Base-by-base conservation (phyloP, 2,329 filamentous ascomycete genomes). In the Didymella glomerata region DNA sequence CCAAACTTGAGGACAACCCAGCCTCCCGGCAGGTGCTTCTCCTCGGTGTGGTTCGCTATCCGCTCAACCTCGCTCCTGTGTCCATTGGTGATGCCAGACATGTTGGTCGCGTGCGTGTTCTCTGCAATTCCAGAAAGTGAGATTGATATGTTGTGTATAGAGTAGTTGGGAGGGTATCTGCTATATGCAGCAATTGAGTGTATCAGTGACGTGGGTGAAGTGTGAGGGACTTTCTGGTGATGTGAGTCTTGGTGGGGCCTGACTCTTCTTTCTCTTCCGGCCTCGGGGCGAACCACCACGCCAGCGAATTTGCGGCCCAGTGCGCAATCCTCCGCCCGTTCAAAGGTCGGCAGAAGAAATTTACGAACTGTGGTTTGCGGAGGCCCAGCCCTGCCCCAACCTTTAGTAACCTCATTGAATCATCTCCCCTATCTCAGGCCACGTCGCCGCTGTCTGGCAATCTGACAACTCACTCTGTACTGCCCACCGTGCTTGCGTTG, bases 1-100 rank as follows among this genome's bases (percentile, higher is more conserved):
- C 93, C 93, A 77, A 96, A 97, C 79, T 97, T 97, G 77, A 97
- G 93, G 49, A 97, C 90, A 28, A 96, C 84, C 93, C 93, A 97
- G 40, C 81, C 81, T 34, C 81, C 81, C 11, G 81, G 81, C 44
- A 83, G 70, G 63, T 83, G 76, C 70, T 81, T 80, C 64, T 83
- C 81, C 68, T 77, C 69, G 27, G 69, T 74, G 74, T 77, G 76
- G 61, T 56, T 56, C 57, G 76, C 71, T 78, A 76, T 77, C 73
- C 74, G 72, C 67, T 72, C 69, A 25, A 73, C 73, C 63, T 68
- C 56, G 65, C 72, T 68, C 48, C 62, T 74, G 69, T 72, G 61
- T 40, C 74, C 73, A 57, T 77, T 77, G 60, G 63, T 63, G 58
- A 66, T 42, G 36, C 64, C 61, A 42, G 68, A 70, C 71, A 75